Percentiles rank a stretch among this genome's conserved stretches.
Evolutionary conservation across 208 protist genomes (phyloP).

Genomic region (Wallacemonas sp.): DNA sequence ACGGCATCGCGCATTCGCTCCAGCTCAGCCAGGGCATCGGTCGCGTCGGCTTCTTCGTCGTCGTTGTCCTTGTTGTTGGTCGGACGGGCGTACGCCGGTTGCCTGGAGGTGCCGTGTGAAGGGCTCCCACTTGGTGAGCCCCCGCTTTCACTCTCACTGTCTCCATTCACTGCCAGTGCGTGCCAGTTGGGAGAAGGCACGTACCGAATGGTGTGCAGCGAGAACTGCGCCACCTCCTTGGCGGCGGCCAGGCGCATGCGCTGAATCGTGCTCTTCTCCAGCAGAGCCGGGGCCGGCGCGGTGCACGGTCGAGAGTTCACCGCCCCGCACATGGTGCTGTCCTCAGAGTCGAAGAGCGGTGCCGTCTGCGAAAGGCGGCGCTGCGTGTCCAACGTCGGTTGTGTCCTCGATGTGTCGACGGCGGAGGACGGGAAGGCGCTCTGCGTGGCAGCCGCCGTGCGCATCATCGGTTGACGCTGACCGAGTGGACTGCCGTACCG

Average conservation of each 20-base stretch:
- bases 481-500: too few species aligned
- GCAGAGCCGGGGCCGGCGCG: neutral
- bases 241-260: neutral
- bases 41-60: too few species aligned
- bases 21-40: too few species aligned
- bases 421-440: too few species aligned
- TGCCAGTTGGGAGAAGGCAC: constrained; percentile 8
- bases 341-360: neutral
- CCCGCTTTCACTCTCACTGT: neutral
- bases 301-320: neutral
- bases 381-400: neutral
- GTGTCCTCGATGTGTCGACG: too few species aligned
- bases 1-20: too few species aligned
- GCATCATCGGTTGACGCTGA: too few species aligned
- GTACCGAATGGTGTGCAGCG: neutral
- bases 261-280: neutral
- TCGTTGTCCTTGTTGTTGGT: too few species aligned
- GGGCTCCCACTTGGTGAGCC: neutral
- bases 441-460: too few species aligned
- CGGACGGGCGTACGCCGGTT: too few species aligned
- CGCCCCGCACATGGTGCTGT: too few species aligned
- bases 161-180: neutral
- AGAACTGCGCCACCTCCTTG: neutral
- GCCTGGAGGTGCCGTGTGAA: too few species aligned
- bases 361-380: neutral